A percentile compares a stretch with the other conserved stretches of the same genome.
phyloP scores from a whole-genome alignment of 2,329 filamentous ascomycete species.

The Xylaria polymorpha region DNA sequence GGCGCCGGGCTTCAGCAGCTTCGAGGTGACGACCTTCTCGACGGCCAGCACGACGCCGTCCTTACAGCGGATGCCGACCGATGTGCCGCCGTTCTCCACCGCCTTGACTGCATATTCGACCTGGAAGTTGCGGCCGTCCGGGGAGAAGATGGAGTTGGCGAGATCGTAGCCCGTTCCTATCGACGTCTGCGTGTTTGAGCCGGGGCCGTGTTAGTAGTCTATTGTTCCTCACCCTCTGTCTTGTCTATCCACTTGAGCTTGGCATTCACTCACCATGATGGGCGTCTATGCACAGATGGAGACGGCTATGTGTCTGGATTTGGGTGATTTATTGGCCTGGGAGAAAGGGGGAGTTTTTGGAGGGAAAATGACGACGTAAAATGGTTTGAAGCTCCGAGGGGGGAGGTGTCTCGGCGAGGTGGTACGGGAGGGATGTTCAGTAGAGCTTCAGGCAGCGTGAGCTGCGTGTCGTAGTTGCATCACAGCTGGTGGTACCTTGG shows the following conservation, averaged over 20 bases:
- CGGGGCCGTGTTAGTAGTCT: slow-evolving; percentile 36
- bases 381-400: slow-evolving; percentile 37
- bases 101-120: slow-evolving; percentile 99
- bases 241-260: background rate
- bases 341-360: background rate
- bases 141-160: slow-evolving; percentile 99
- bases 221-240: background rate
- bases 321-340: slow-evolving; percentile 2
- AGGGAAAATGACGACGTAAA: background rate
- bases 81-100: slow-evolving; percentile 96
- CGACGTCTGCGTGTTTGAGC: slow-evolving; percentile 75
- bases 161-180: slow-evolving; percentile 99
- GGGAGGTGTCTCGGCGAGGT: slow-evolving; percentile 12
- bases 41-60: slow-evolving; percentile 95
- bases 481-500: slow-evolving; percentile 15
- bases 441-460: slow-evolving; percentile 47
- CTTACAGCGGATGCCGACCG: slow-evolving; percentile 95
- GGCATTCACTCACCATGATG: slow-evolving; percentile 35
- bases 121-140: slow-evolving; percentile 98
- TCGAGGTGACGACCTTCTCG: slow-evolving; percentile 96
- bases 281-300: slow-evolving; percentile 11
- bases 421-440: slow-evolving; percentile 35
- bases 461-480: slow-evolving; percentile 48
- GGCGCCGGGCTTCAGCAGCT: slow-evolving; percentile 91
- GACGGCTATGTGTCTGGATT: slow-evolving; percentile 3